Base-by-base conservation (phyloP, 1,284 basidiomycete genomes). In the Pseudozyma tsukubaensis region DNA sequence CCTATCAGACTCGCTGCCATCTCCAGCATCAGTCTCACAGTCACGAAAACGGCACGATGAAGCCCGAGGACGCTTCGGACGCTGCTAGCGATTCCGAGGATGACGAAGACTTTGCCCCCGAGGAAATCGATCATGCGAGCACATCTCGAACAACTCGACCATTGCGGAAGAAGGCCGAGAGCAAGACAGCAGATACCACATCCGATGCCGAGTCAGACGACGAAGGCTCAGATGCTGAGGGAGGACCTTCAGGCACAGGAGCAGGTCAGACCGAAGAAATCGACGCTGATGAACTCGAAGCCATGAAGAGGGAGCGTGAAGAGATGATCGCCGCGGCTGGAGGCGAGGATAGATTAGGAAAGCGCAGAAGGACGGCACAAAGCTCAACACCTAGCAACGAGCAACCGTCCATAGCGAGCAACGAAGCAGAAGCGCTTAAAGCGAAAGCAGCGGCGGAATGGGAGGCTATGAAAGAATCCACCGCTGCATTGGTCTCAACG, bases 211-310 rank as follows among this genome's bases (percentile, higher is more conserved):
- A 45, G 13, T 62, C 59, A 3, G 56, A 65, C 19, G 57, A 47
- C 3, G 52, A 56, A 9, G 43, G 21, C 13, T 57, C 58, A 7
- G 59, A 47, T 7, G 29, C 4, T 7, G 70, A 62, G 19, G 53
- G n/a, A 9, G 32, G 50, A 2, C 9, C 11, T 3, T n/a, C 34
- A 45, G 16, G 13, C 2, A 9, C 8, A 5, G 11, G 8, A 4
- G 43, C 39, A 6, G 47, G 14, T 11, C 36, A 44, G 13, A 48
- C 14, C 0, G 72, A 63, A 10, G 42, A 45, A 8, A 71, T 71
- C 40, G 72, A 71, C 32, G 63, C 44, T 0, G 72, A 75, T 13
- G 72, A 75, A 47, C 37, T 75, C 6, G 67, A 67, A 43, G 67
- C 72, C 9, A 42, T 70, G 14, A 61, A 63, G 57, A 32, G 61